Evolutionary conservation across 345 rosid species (phyloP).

Genomic region (Salix suchowensis): DNA sequence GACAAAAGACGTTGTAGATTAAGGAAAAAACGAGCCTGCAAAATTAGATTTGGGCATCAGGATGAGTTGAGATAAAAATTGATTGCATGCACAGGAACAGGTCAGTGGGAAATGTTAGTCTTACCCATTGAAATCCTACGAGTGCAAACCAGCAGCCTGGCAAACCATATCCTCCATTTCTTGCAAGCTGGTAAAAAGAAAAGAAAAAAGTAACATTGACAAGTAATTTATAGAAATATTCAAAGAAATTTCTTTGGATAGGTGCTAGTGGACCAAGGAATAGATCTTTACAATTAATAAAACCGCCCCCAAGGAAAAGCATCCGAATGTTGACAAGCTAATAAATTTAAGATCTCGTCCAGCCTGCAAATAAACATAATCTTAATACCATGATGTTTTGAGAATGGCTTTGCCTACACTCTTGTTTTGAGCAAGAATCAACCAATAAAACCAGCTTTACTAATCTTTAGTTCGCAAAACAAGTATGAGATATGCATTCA

Average conservation of each 20-base stretch:
- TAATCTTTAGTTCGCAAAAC: too few species aligned
- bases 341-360: conserved; percentile 73
- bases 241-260: background rate
- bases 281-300: conserved; percentile 44
- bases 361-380: conserved; percentile 47
- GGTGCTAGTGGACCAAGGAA: background rate
- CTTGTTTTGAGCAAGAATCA: background rate
- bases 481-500: background rate
- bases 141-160: conserved; percentile 29
- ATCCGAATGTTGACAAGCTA: conserved; percentile 64
- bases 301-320: conserved; percentile 54
- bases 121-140: conserved; percentile 28
- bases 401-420: background rate
- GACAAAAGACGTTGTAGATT: conserved; percentile 23
- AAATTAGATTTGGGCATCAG: background rate
- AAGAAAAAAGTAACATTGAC: background rate
- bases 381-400: conserved; percentile 2
- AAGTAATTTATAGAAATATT: background rate
- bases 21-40: conserved; percentile 19
- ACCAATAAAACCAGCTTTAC: background rate
- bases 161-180: conserved; percentile 26
- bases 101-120: background rate
- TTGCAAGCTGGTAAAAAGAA: conserved; percentile 2
- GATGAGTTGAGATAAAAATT: background rate
- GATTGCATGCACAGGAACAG: background rate